A percentile compares a stretch with the other conserved stretches of the same genome.
phyloP scores from a whole-genome alignment of 805 yeast species.

The Metschnikowia anglica region DNA sequence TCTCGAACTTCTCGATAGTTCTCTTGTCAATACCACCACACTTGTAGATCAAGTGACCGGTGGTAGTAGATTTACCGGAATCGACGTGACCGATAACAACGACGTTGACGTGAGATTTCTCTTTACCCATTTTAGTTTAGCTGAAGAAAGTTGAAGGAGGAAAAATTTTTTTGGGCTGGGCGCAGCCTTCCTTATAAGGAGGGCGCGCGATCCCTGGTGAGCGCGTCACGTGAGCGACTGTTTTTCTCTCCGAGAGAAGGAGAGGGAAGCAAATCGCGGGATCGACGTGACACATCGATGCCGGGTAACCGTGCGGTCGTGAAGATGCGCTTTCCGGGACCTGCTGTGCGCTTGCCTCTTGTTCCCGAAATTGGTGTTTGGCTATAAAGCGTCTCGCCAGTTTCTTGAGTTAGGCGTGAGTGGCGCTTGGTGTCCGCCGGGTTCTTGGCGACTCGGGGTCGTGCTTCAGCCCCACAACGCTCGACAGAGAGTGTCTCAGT shows the following conservation, averaged over 20 bases:
- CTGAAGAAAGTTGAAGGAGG: constrained; percentile 12
- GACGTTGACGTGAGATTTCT: constrained; percentile 97
- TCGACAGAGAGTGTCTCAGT: too few relatives aligned
- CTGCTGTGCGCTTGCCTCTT: too few relatives aligned
- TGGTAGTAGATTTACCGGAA: constrained; percentile 94
- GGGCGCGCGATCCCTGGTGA: too few relatives aligned
- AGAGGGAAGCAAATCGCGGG: constrained; percentile 3
- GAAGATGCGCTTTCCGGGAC: too few relatives aligned
- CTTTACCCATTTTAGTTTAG: constrained; percentile 69
- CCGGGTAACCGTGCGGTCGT: neutral
- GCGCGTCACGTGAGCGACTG: constrained; percentile 2
- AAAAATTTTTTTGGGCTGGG: constrained; percentile 12
- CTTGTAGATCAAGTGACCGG: constrained; percentile 99
- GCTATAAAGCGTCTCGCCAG: too few relatives aligned
- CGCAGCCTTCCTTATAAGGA: constrained; percentile 10
- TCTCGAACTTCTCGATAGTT: constrained; percentile 97
- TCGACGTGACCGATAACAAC: constrained; percentile 99
- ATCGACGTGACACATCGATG: too few relatives aligned
- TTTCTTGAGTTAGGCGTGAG: too few relatives aligned
- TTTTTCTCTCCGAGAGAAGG: too few relatives aligned
- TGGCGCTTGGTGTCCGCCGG: too few relatives aligned
- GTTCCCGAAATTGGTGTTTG: too few relatives aligned
- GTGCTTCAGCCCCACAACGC: too few relatives aligned
- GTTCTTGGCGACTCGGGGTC: too few relatives aligned
- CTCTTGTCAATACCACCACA: constrained; percentile 99